These are phyloP conservation scores for Metschnikowia similis DNA, from an alignment of 805 yeast genomes.

Conservation along the genomic window DNA sequence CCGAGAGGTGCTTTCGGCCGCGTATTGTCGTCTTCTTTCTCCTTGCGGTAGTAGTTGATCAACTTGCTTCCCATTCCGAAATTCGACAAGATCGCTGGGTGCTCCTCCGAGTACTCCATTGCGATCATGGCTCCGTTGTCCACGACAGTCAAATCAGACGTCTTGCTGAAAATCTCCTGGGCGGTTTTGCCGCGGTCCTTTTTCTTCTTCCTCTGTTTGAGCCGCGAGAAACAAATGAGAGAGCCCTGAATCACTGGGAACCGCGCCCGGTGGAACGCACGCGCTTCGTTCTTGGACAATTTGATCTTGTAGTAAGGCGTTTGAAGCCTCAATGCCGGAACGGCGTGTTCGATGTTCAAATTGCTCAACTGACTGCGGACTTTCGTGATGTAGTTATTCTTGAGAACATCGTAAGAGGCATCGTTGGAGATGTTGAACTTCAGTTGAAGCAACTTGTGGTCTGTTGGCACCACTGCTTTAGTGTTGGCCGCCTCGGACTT, in stretches of 20 bases:
- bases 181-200: constrained; percentile 82
- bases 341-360: constrained; percentile 83
- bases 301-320: constrained; percentile 86
- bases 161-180: constrained; percentile 63
- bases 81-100: constrained; percentile 75
- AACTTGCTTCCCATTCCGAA: constrained; percentile 96
- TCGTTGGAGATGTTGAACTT: constrained; percentile 89
- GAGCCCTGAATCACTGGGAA: constrained; percentile 78
- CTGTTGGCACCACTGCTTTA: constrained; percentile 46
- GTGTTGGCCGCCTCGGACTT: constrained; percentile 15
- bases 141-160: constrained; percentile 76
- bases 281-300: constrained; percentile 58
- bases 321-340: constrained; percentile 82
- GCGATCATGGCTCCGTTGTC: constrained; percentile 76
- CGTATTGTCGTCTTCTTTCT: constrained; percentile 69
- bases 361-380: constrained; percentile 91
- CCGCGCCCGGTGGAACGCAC: constrained; percentile 76
- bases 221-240: constrained; percentile 66
- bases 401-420: constrained; percentile 73
- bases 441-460: constrained; percentile 49
- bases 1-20: constrained; percentile 89
- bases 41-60: constrained; percentile 88
- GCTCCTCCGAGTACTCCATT: constrained; percentile 88
- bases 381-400: constrained; percentile 84
- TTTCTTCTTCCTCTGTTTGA: constrained; percentile 78